These are phyloP conservation scores for Yarrowia yakushimensis DNA, from an alignment of 805 yeast genomes.

Conservation along the genomic window DNA sequence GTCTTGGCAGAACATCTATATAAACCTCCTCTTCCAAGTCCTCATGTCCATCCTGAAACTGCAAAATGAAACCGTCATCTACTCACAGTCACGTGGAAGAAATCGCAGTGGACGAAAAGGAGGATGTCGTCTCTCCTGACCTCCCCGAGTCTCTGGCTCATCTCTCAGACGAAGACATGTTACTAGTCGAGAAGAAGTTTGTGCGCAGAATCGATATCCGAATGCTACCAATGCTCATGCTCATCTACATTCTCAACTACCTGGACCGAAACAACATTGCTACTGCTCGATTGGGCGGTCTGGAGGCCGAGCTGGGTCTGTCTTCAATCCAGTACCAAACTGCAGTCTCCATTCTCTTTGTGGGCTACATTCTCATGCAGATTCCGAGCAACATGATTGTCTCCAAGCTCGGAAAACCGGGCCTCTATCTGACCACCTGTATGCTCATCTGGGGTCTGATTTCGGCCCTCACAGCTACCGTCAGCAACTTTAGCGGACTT, in stretches of 20 bases:
- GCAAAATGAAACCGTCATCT: no score
- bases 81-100: no score
- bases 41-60: no score
- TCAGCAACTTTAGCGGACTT: conserved; percentile 45
- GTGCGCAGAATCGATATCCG: conserved; percentile 49
- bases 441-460: conserved; percentile 51
- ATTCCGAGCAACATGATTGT: conserved; percentile 37
- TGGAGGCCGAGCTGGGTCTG: conserved; percentile 39
- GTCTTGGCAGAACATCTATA: no score
- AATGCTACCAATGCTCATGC: conserved; percentile 35
- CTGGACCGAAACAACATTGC: conserved; percentile 42
- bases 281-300: conserved; percentile 38
- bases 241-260: conserved; percentile 36
- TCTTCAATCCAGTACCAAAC: conserved; percentile 43
- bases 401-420: conserved; percentile 39
- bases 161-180: conserved; percentile 28
- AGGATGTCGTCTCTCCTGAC: no score
- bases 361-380: conserved; percentile 40
- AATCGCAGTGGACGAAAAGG: neutral
- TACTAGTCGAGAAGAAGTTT: conserved; percentile 32
- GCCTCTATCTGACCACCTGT: conserved; percentile 46
- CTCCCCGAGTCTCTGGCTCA: neutral
- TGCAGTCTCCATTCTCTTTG: conserved; percentile 43
- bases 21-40: no score
- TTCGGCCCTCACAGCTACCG: conserved; percentile 50